A percentile compares a stretch with the other conserved stretches of the same genome.
phyloP scores from a whole-genome alignment of 169 alveolate species.

The Ichthyophthirius multifiliis region DNA sequence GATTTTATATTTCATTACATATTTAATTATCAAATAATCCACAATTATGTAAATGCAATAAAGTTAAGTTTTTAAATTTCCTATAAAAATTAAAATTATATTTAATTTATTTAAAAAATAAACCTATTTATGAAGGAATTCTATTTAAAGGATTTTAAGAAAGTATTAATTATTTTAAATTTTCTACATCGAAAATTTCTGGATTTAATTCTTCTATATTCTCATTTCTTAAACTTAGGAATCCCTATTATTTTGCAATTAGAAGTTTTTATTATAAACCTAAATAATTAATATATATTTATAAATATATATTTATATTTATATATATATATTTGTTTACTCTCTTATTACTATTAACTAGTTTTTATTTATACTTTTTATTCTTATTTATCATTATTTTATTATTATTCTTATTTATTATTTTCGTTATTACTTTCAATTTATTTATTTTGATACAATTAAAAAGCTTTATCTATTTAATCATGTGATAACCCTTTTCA shows the following conservation, averaged over 20 bases:
- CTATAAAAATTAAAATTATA: background rate
- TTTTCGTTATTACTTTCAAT: background rate
- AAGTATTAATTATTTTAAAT: background rate
- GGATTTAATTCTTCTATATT: background rate
- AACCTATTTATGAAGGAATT: background rate
- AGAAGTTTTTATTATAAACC: background rate
- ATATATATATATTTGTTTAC: background rate
- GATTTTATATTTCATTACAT: background rate
- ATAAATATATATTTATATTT: background rate
- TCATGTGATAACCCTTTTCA: background rate
- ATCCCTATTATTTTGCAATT: background rate
- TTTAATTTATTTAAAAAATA: background rate
- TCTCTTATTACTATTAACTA: background rate
- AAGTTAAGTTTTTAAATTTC: background rate
- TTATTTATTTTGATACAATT: background rate
- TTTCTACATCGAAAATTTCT: background rate
- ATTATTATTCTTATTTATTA: background rate
- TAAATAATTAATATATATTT: background rate
- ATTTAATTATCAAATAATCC: background rate
- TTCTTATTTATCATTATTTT: background rate
- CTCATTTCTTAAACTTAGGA: background rate
- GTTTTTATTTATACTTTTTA: background rate
- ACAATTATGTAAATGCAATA: background rate
- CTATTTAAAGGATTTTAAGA: background rate
- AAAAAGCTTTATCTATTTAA: background rate